Evolutionary conservation across 176 grass and related monocot genomes (phyloP).

Genomic region (Oryza nivara): DNA sequence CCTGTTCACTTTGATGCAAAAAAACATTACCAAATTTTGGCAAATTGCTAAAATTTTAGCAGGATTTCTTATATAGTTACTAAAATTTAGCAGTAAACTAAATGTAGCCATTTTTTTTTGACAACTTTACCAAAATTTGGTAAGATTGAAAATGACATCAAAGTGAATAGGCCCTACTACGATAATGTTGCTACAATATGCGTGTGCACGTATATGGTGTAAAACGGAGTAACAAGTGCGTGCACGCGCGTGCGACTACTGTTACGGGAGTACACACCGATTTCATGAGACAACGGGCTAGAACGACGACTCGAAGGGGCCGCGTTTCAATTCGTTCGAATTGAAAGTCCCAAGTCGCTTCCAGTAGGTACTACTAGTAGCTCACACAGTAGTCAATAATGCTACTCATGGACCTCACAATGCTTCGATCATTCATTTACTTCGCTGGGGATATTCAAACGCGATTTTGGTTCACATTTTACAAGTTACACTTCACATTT

Average conservation of each 20-base stretch:
- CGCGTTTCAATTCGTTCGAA: background rate
- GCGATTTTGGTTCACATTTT: background rate
- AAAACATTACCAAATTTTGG: no score
- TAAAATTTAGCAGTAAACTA: no score
- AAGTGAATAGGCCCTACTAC: no score
- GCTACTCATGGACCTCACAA: background rate
- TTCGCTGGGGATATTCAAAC: slow-evolving; percentile 3
- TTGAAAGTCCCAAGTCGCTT: background rate
- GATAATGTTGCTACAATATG: no score
- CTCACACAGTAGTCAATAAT: background rate
- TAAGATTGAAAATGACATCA: no score
- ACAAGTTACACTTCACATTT: background rate
- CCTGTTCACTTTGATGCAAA: no score
- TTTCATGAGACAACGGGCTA: background rate
- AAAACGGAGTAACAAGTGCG: background rate
- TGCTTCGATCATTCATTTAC: background rate
- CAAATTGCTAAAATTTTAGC: no score
- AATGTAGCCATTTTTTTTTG: no score
- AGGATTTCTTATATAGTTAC: no score
- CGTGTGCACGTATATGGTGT: no score
- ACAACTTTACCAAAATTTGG: no score
- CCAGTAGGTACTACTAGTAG: background rate
- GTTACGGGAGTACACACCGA: background rate
- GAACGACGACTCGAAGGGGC: background rate
- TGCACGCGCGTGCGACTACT: background rate